phyloP scores from a whole-genome alignment of 352 stramenopile species.

The Phytophthora pseudosyringae region DNA sequence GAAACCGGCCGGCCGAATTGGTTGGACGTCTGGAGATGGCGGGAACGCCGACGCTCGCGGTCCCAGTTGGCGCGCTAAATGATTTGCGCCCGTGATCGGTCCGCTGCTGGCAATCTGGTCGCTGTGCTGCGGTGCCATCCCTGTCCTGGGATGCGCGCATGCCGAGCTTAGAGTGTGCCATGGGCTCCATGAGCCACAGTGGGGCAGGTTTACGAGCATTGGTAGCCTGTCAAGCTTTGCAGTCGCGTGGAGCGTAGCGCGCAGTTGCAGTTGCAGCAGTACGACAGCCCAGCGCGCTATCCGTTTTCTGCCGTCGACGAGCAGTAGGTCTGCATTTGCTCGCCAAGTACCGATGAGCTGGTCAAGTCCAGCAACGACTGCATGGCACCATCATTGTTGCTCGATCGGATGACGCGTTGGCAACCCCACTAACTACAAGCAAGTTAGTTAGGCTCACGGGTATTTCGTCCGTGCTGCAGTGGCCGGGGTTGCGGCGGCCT shows the following conservation, averaged over 20 bases:
- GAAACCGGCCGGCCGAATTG: constrained; percentile 29
- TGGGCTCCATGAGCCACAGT: neutral
- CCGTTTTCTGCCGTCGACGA: too few relatives aligned
- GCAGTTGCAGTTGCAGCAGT: neutral
- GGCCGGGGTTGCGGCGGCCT: too few relatives aligned
- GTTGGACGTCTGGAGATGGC: constrained; percentile 33
- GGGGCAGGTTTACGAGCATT: neutral
- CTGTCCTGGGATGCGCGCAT: neutral
- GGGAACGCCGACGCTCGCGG: constrained; percentile 7
- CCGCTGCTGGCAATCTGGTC: neutral
- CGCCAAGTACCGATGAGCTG: too few relatives aligned
- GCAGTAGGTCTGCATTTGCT: neutral
- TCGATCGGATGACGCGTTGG: neutral
- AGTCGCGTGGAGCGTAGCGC: neutral
- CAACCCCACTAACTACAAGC: neutral
- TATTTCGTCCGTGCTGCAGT: too few relatives aligned
- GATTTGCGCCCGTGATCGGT: constrained; percentile 18
- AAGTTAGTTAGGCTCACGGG: too few relatives aligned
- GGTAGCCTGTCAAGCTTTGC: neutral
- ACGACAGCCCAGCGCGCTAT: too few relatives aligned
- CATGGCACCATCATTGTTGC: too few relatives aligned
- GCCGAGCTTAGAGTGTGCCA: neutral
- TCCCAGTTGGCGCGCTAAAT: constrained; percentile 19
- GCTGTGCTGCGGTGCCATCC: neutral
- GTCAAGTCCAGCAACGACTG: too few relatives aligned